Base-by-base conservation (phyloP, 2,329 filamentous ascomycete genomes). In the Neonectria hederae region DNA sequence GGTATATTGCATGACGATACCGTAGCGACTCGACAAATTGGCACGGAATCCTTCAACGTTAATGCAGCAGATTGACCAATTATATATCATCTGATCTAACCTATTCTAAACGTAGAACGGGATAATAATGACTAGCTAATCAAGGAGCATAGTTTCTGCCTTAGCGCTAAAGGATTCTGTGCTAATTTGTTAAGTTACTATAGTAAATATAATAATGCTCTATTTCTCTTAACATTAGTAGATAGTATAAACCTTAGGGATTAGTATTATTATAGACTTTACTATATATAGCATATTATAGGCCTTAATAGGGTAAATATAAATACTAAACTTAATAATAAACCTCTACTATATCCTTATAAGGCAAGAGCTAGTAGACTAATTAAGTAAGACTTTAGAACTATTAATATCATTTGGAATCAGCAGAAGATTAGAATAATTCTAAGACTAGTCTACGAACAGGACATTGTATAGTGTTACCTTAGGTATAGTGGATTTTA, bases 201-300 rank as follows among this genome's bases (percentile, higher is more conserved):
- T n/a, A n/a, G n/a, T n/a, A n/a, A n/a, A 72, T 14, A 65, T 70
- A 22, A 67, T 42, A 7, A 40, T 5, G 2, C 22, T 30, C 13
- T 59, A 13, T 3, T 62, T 40, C 14, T 56, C 51, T 28, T n/a
- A 45, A 21, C 54, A 42, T 55, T 65, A 59, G 38, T 73, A 70
- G 26, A 72, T 68, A 42, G 65, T 66, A 56, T 69, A 72, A 46
- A 73, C 68, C 40, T 66, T 69, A 5, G 71, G 68, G 19, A 72
- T 35, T 11, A 63, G 51, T 7, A 72, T 49, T 11, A 52, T 49
- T 1, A 65, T 71, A 21, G 51, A 51, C 54, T 69, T 70, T 55
- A 60, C 54, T 5, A 72, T 51, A 22, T 62, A 69, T 1, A 69
- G 45, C 69, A 72, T 72, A 45, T 69, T 72, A 32, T 69, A 17